phyloP scores from a whole-genome alignment of 2,329 filamentous ascomycete genomes.

The Alternaria sp. region DNA sequence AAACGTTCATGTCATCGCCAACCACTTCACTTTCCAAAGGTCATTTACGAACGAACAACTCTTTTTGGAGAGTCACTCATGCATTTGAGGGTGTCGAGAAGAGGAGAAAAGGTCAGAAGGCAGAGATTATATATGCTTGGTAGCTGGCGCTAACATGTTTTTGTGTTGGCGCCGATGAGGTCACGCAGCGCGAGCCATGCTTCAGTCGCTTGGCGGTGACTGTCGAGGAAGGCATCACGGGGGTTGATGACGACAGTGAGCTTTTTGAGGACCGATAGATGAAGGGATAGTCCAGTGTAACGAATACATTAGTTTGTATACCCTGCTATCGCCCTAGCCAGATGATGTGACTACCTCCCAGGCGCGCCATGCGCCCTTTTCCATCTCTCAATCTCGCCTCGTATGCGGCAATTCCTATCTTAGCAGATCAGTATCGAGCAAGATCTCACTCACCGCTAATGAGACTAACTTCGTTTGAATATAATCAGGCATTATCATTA shows the following conservation, averaged over 20 bases:
- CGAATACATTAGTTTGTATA: neutral
- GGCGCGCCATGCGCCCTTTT: neutral
- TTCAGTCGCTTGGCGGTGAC: neutral
- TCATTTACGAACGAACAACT: neutral
- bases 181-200: neutral
- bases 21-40: neutral
- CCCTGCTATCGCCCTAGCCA: neutral
- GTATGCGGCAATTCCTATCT: neutral
- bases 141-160: neutral
- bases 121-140: neutral
- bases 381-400: too few species aligned
- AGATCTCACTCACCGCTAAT: too few species aligned
- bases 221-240: neutral
- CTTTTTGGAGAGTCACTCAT: neutral
- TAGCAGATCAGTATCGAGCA: neutral
- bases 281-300: neutral
- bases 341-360: neutral
- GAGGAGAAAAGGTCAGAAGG: neutral
- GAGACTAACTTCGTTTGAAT: neutral
- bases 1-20: neutral
- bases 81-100: neutral
- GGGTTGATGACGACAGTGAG: neutral
- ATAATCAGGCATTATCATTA: slow-evolving; percentile 7
- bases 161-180: neutral
- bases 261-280: neutral